These are phyloP conservation scores for Stentor coeruleus DNA, from an alignment of 73 alveolate genomes.

Conservation along the genomic window DNA sequence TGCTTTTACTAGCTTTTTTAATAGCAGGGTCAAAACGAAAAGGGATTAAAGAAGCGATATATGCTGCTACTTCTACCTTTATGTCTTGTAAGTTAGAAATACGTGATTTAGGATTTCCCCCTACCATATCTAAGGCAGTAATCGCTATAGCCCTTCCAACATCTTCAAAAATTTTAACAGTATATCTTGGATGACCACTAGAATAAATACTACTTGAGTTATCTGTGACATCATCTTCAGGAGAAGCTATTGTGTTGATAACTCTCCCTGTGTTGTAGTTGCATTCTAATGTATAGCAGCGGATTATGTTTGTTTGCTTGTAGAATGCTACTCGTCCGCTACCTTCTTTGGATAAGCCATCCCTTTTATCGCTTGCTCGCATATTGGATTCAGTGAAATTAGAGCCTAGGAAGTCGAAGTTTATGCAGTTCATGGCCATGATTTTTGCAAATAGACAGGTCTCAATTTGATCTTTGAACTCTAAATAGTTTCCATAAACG, in stretches of 20 bases:
- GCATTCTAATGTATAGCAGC: conserved; percentile 71
- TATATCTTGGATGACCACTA: conserved; percentile 46
- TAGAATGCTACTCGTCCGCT: conserved; percentile 55
- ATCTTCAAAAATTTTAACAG: conserved; percentile 54
- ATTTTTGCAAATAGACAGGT: conserved; percentile 55
- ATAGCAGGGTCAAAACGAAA: conserved; percentile 3
- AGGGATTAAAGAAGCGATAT: background rate
- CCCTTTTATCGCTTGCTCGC: conserved; percentile 50
- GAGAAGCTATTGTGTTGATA: conserved; percentile 36
- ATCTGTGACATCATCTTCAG: conserved; percentile 22
- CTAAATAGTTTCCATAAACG: conserved; percentile 60
- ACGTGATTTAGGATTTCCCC: conserved; percentile 56
- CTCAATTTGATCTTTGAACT: conserved; percentile 41
- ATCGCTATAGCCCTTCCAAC: conserved; percentile 49
- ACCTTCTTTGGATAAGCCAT: conserved; percentile 58
- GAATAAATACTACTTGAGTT: background rate
- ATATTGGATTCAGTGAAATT: conserved; percentile 52
- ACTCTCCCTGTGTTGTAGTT: conserved; percentile 53
- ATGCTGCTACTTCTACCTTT: background rate
- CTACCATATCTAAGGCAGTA: conserved; percentile 47
- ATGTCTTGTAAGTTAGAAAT: conserved; percentile 3
- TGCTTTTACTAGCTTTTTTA: background rate
- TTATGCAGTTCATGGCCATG: conserved; percentile 54
- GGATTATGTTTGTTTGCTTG: conserved; percentile 46
- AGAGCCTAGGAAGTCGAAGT: conserved; percentile 62